Conservation (phyloP, 2,329 filamentous ascomycete genomes). For the Pyricularia pennisetigena region DNA sequence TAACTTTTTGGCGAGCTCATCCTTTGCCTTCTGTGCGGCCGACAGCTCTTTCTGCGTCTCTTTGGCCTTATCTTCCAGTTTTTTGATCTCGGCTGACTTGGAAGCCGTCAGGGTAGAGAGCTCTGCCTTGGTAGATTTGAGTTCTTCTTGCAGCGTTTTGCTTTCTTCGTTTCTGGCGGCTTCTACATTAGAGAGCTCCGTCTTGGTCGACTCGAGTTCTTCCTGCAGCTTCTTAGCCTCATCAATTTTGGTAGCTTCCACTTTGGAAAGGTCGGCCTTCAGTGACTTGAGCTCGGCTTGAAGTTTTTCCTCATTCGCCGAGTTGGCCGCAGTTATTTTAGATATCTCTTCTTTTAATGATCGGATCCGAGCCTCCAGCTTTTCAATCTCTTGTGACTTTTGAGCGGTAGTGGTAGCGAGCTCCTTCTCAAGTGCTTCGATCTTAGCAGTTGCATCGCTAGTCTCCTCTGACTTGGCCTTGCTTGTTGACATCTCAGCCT, state of each 20-base stretch:
- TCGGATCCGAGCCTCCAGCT: conserved; percentile 59
- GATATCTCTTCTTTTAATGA: conserved; percentile 61
- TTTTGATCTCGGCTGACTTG: background rate
- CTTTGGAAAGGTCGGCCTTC: conserved; percentile 45
- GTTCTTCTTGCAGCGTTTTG: conserved; percentile 54
- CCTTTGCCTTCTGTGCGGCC: conserved; percentile 55
- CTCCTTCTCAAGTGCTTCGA: conserved; percentile 38
- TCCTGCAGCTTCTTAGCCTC: background rate
- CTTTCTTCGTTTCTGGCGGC: conserved; percentile 61
- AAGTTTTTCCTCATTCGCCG: background rate
- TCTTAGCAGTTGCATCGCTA: background rate
- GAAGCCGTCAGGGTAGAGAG: conserved; percentile 33
- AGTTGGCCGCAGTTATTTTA: conserved; percentile 12
- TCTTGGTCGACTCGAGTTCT: background rate
- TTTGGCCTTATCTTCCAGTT: background rate
- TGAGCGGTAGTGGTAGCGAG: conserved; percentile 34
- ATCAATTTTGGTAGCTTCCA: background rate
- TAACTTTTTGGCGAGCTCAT: conserved; percentile 55
- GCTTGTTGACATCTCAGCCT: conserved; percentile 53
- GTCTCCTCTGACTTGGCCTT: background rate
- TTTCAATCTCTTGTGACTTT: conserved; percentile 60
- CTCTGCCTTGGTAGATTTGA: conserved; percentile 31
- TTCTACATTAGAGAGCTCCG: conserved; percentile 46
- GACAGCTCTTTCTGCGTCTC: conserved; percentile 40
- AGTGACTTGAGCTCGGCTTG: background rate